A percentile compares a stretch with the other conserved stretches of the same genome.
Evolutionary conservation across 2,329 filamentous ascomycete genomes (phyloP).

Genomic region (Aspergillus alliaceus): DNA sequence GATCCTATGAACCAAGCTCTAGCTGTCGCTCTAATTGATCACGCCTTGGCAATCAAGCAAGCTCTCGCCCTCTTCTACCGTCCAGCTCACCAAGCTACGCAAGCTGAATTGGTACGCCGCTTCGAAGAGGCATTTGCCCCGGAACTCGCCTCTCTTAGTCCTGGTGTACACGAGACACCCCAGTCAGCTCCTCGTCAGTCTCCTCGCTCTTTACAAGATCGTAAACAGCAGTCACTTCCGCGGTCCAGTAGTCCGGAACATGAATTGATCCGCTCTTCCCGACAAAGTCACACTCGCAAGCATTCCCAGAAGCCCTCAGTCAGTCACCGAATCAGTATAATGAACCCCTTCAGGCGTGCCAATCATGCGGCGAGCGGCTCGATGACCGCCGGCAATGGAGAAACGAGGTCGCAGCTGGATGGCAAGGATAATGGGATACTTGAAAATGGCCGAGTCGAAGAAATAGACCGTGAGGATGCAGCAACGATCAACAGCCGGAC

Average conservation of each 20-base stretch:
- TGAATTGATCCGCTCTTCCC: conserved; percentile 34
- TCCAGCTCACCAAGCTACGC: conserved; percentile 54
- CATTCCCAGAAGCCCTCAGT: conserved; percentile 39
- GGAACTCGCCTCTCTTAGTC: conserved; percentile 64
- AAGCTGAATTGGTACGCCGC: conserved; percentile 38
- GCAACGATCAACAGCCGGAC: conserved; percentile 39
- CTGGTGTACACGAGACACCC: conserved; percentile 39
- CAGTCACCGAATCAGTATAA: conserved; percentile 43
- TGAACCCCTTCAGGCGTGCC: conserved; percentile 45
- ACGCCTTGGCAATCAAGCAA: conserved; percentile 82
- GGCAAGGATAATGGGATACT: conserved; percentile 23
- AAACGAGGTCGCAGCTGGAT: conserved; percentile 21
- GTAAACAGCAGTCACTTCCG: conserved; percentile 22
- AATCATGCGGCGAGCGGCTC: conserved; percentile 38
- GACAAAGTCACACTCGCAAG: conserved; percentile 31
- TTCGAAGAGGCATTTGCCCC: conserved; percentile 53
- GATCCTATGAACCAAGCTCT: conserved; percentile 72
- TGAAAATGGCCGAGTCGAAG: conserved; percentile 11
- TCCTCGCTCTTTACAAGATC: conserved; percentile 25
- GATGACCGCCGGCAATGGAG: conserved; percentile 34
- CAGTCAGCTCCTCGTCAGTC: conserved; percentile 45
- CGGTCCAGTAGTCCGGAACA: conserved; percentile 38
- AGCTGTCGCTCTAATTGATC: conserved; percentile 81
- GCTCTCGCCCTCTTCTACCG: conserved; percentile 69
- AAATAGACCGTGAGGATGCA: conserved; percentile 34